Evolutionary conservation across 1,139 yeast genomes (phyloP).

Genomic region (Torulaspora globosa): DNA sequence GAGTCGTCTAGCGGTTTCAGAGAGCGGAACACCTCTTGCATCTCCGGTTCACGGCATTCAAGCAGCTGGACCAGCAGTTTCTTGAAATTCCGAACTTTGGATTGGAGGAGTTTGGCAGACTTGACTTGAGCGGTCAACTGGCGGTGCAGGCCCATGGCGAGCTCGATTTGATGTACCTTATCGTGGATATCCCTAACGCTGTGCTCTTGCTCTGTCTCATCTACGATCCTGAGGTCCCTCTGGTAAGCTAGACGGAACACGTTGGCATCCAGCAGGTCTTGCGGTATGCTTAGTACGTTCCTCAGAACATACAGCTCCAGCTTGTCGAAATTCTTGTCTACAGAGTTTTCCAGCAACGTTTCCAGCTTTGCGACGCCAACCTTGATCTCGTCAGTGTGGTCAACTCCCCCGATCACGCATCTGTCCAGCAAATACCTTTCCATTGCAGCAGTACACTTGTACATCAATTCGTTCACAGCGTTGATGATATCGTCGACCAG

Average conservation of each 20-base stretch:
- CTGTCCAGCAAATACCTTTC: slow-evolving; percentile 55
- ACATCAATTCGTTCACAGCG: slow-evolving; percentile 80
- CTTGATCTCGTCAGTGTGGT: slow-evolving; percentile 51
- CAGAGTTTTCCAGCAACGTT: slow-evolving; percentile 66
- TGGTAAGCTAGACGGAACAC: slow-evolving; percentile 70
- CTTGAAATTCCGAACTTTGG: slow-evolving; percentile 22
- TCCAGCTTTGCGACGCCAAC: slow-evolving; percentile 79
- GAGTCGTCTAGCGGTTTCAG: slow-evolving; percentile 33
- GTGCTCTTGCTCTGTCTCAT: slow-evolving; percentile 12
- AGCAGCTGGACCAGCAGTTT: slow-evolving; percentile 15
- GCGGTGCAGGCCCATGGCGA: slow-evolving; percentile 21
- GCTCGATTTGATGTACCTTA: slow-evolving; percentile 22
- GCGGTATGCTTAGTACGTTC: slow-evolving; percentile 70
- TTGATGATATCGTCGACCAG: slow-evolving; percentile 85
- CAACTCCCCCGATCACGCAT: slow-evolving; percentile 21
- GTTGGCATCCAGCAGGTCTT: slow-evolving; percentile 62
- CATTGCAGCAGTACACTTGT: slow-evolving; percentile 76
- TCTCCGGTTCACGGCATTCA: slow-evolving; percentile 12
- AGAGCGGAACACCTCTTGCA: slow-evolving; percentile 17
- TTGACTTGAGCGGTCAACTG: slow-evolving; percentile 18
- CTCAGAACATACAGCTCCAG: slow-evolving; percentile 78
- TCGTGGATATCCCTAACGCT: slow-evolving; percentile 15
- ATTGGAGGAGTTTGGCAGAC: slow-evolving; percentile 14
- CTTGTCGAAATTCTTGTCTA: slow-evolving; percentile 83
- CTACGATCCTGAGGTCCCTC: slow-evolving; percentile 42